Percentiles rank a stretch among this genome's conserved stretches.
phyloP scores from a whole-genome alignment of 495 filamentous ascomycete species.

The Neurospora cerealis region DNA sequence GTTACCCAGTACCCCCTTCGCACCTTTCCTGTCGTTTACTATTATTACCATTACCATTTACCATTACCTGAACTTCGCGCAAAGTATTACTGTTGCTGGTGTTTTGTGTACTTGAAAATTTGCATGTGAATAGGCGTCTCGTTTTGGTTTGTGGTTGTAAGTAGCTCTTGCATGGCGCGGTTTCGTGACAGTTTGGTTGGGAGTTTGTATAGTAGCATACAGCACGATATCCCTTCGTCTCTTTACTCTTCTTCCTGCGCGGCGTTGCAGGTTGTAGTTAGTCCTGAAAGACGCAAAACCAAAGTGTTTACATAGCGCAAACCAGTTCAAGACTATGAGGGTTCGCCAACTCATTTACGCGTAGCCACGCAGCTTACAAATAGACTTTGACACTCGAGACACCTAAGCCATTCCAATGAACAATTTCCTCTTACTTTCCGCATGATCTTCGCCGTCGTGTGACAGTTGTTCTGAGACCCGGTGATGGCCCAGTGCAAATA shows the following conservation, averaged over 20 bases:
- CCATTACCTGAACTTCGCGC: neutral
- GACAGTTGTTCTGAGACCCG: neutral
- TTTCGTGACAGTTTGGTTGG: neutral
- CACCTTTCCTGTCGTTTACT: neutral
- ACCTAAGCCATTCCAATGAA: neutral
- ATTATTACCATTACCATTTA: neutral
- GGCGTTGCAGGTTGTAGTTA: neutral
- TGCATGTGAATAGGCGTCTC: neutral
- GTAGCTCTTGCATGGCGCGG: neutral
- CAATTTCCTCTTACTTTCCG: neutral
- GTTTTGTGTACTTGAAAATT: neutral
- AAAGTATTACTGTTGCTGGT: neutral
- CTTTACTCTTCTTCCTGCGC: neutral
- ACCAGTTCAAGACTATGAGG: neutral
- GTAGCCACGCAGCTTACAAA: neutral
- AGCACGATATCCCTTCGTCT: neutral
- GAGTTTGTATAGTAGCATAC: neutral
- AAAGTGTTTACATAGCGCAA: neutral
- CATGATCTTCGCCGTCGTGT: neutral
- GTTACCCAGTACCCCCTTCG: neutral
- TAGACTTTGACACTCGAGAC: neutral
- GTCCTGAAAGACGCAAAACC: neutral
- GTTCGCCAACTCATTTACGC: neutral
- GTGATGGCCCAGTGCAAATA: neutral
- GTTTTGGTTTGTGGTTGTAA: neutral